Evolutionary conservation across 352 stramenopile species (phyloP).

Genomic region (Blastocystis sp.): DNA sequence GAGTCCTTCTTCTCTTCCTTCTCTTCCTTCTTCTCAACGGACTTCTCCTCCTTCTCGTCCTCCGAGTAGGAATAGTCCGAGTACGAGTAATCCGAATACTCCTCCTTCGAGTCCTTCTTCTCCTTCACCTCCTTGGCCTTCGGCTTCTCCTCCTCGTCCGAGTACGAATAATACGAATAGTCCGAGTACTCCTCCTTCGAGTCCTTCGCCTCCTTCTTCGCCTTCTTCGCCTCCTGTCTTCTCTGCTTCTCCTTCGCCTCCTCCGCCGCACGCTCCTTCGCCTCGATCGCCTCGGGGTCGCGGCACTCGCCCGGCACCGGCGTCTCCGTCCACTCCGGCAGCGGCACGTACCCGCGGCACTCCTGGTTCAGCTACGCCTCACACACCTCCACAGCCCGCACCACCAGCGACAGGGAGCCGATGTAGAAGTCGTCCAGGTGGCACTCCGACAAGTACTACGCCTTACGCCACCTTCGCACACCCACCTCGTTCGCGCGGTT

Average conservation of each 20-base stretch:
- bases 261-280: constrained; percentile 3
- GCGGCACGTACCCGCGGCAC: not conserved
- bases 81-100: too few species aligned
- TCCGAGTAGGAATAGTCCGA: too few species aligned
- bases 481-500: constrained; percentile 40
- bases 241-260: not conserved
- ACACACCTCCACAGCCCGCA: not conserved
- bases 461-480: not conserved
- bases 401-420: constrained; percentile 21
- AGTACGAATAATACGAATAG: too few species aligned
- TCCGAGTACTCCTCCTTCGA: constrained; percentile 1
- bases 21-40: too few species aligned
- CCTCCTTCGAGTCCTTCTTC: too few species aligned
- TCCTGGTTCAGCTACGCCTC: constrained; percentile 6
- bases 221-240: not conserved
- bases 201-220: constrained; percentile 9
- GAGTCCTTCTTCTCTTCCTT: too few species aligned
- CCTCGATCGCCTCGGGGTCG: constrained; percentile 41
- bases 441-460: constrained; percentile 37
- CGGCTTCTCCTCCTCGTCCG: too few species aligned
- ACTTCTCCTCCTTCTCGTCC: too few species aligned
- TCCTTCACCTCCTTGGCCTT: too few species aligned
- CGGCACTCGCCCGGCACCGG: constrained; percentile 8
- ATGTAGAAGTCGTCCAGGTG: constrained; percentile 33
- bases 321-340: constrained; percentile 50